phyloP scores from a whole-genome alignment of 164 flowering plant genomes.

The Litsea cubeba region DNA sequence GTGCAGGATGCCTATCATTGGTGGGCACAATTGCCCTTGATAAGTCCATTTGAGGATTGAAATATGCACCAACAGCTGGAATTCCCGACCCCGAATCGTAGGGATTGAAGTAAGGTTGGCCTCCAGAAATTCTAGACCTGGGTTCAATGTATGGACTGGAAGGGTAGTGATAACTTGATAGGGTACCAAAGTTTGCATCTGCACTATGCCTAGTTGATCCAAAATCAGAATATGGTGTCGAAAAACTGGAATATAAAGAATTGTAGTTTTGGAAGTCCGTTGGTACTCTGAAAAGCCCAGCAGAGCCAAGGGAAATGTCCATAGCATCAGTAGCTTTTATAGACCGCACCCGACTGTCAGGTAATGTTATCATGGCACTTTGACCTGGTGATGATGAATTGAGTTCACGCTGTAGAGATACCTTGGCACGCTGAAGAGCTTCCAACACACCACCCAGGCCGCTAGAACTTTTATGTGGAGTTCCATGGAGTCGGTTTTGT shows the following conservation, averaged over 20 bases:
- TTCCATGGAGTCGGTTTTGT: constrained; percentile 20
- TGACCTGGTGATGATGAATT: constrained; percentile 16
- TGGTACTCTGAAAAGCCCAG: constrained; percentile 25
- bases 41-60: constrained; percentile 9
- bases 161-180: constrained; percentile 6
- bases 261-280: constrained; percentile 7
- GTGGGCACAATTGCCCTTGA: constrained; percentile 9
- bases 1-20: constrained; percentile 5
- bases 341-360: constrained; percentile 20
- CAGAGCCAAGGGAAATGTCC: constrained; percentile 19
- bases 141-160: constrained; percentile 13
- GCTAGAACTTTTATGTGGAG: constrained; percentile 25
- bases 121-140: constrained; percentile 16
- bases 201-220: constrained; percentile 10
- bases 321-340: constrained; percentile 2
- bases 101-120: constrained; percentile 13
- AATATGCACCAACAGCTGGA: constrained; percentile 11
- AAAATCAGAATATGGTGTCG: constrained; percentile 11
- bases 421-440: constrained; percentile 63
- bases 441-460: constrained; percentile 41
- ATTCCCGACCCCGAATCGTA: constrained; percentile 7
- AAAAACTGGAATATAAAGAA: background rate
- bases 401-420: constrained; percentile 47
- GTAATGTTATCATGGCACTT: constrained; percentile 13
- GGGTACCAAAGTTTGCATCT: constrained; percentile 2